A percentile compares a stretch with the other conserved stretches of the same genome.
Evolutionary conservation across 768 basidiomycete species (phyloP).

Genomic region (Boletus edulis): DNA sequence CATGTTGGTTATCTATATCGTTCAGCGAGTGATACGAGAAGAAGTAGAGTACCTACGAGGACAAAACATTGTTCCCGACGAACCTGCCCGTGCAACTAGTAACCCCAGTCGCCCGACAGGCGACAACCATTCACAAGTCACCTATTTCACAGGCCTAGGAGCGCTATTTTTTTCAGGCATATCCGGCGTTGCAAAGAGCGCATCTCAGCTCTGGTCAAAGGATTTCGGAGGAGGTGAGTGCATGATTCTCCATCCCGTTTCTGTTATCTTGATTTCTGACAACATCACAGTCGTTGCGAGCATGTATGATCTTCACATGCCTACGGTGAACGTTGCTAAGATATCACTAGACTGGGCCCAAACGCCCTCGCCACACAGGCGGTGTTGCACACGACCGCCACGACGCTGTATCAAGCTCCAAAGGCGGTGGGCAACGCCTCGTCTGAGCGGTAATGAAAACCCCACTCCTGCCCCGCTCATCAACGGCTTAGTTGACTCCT

Average conservation of each 20-base stretch:
- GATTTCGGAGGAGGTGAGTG: conserved; percentile 25
- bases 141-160: conserved; percentile 17
- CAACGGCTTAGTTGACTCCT: not conserved
- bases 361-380: conserved; percentile 26
- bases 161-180: conserved; percentile 16
- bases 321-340: conserved; percentile 3
- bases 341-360: conserved; percentile 17
- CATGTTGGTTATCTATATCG: conserved; percentile 22
- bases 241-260: not conserved
- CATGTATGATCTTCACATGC: conserved; percentile 17
- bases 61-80: conserved; percentile 8
- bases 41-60: conserved; percentile 15
- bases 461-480: not conserved
- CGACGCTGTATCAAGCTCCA: conserved; percentile 24
- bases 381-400: conserved; percentile 21
- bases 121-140: not conserved
- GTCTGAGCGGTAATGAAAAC: conserved; percentile 23
- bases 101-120: not conserved
- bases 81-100: not conserved
- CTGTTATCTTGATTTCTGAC: conserved; percentile 2
- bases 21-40: conserved; percentile 16
- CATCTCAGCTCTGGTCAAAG: conserved; percentile 29
- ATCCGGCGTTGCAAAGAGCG: conserved; percentile 22
- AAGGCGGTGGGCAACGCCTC: conserved; percentile 19
- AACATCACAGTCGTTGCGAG: conserved; percentile 16